These are phyloP conservation scores for Volutella citrinella DNA, from an alignment of 2,329 filamentous ascomycete genomes.

Conservation along the genomic window DNA sequence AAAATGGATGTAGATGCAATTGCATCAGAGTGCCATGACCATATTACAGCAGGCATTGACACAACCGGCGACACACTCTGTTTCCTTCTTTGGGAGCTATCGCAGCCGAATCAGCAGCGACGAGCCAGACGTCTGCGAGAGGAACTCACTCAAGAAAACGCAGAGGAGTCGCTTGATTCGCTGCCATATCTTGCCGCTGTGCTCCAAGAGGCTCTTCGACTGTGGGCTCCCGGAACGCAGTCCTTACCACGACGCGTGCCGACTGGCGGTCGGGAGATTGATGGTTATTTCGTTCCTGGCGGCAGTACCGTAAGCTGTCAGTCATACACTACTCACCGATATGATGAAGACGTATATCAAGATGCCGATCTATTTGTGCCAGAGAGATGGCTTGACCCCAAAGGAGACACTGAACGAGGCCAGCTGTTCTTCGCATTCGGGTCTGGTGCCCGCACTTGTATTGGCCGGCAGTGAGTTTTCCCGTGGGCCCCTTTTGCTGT, in stretches of 20 bases:
- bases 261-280: not conserved
- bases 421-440: conserved; percentile 15
- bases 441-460: conserved; percentile 12
- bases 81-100: conserved; percentile 18
- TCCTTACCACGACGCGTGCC: conserved; percentile 13
- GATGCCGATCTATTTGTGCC: conserved; percentile 10
- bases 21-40: conserved; percentile 18
- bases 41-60: conserved; percentile 17
- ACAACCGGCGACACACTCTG: conserved; percentile 18
- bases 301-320: conserved; percentile 16
- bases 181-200: conserved; percentile 15
- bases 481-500: too few relatives aligned
- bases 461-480: conserved; percentile 19
- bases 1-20: conserved; percentile 6
- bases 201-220: conserved; percentile 12
- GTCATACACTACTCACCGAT: conserved; percentile 13
- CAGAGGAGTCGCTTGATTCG: conserved; percentile 1
- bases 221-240: conserved; percentile 14
- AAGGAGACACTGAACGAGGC: conserved; percentile 7
- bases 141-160: conserved; percentile 5
- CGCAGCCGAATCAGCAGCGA: conserved; percentile 10
- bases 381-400: conserved; percentile 9
- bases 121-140: conserved; percentile 3
- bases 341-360: conserved; percentile 7
- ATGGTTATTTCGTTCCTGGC: conserved; percentile 12